A percentile compares a stretch with the other conserved stretches of the same genome.
phyloP scores from a whole-genome alignment of 106 monocot species.

The Acorus calamus region DNA sequence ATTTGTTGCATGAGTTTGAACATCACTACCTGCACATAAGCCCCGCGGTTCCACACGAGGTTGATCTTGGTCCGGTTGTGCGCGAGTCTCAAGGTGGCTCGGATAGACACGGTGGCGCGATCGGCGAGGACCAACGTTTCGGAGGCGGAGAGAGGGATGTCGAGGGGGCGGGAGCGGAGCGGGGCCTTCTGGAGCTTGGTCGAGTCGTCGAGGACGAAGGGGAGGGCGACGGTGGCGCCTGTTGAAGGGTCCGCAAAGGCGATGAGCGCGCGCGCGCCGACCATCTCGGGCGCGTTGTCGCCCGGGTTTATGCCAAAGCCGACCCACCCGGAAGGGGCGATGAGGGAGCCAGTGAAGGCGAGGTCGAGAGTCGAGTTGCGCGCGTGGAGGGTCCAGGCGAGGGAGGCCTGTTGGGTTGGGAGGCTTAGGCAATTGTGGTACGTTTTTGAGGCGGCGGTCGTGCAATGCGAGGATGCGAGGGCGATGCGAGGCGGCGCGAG shows the following conservation, averaged over 20 bases:
- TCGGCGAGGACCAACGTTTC: neutral
- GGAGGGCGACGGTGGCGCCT: constrained; percentile 44
- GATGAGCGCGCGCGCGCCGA: constrained; percentile 48
- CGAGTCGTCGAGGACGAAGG: constrained; percentile 61
- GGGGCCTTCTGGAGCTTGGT: constrained; percentile 68
- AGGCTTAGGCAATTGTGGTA: constrained; percentile 30
- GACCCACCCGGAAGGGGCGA: constrained; percentile 87
- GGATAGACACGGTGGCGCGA: neutral
- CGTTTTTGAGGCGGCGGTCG: too few species aligned
- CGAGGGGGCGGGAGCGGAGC: constrained; percentile 49
- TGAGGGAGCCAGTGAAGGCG: constrained; percentile 49
- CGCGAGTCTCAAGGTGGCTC: constrained; percentile 26
- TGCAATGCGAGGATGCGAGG: too few species aligned
- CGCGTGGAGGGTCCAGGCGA: constrained; percentile 74
- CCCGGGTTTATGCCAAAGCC: constrained; percentile 64
- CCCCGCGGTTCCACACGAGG: constrained; percentile 83
- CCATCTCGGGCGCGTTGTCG: constrained; percentile 37
- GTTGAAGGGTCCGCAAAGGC: constrained; percentile 63
- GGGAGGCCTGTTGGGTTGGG: constrained; percentile 62
- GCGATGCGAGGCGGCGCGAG: too few species aligned
- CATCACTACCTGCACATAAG: constrained; percentile 41
- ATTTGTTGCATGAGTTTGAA: too few species aligned
- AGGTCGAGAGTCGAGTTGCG: constrained; percentile 54
- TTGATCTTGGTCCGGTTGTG: constrained; percentile 56
- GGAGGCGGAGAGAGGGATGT: constrained; percentile 38